Evolutionary conservation across 345 rosid species (phyloP).

Genomic region (Ailanthus altissimus): DNA sequence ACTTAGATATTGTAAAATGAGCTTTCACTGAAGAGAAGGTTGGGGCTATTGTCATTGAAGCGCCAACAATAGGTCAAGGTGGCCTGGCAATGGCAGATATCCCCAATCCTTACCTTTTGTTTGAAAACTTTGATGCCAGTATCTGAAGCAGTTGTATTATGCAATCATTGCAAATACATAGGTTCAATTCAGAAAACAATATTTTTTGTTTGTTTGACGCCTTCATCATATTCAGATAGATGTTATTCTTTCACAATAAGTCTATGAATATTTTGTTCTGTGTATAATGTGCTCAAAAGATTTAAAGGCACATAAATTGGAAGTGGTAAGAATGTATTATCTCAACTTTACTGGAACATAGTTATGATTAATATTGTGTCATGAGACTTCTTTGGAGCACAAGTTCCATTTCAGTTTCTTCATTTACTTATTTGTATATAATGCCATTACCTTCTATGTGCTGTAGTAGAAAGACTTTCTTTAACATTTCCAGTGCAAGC

Average conservation of each 20-base stretch:
- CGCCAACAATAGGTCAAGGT: neutral
- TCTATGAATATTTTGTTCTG: too few species aligned
- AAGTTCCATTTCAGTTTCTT: neutral
- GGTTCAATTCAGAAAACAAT: too few species aligned
- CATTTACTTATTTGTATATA: neutral
- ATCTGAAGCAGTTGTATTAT: neutral
- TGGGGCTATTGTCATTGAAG: neutral
- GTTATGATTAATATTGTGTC: neutral
- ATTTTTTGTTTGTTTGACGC: too few species aligned
- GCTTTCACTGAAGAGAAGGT: neutral
- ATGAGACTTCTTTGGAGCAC: neutral
- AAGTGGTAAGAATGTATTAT: neutral
- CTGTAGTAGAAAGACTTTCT: neutral
- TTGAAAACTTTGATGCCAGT: neutral
- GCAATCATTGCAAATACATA: neutral
- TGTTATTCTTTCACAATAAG: too few species aligned
- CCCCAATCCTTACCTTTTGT: neutral
- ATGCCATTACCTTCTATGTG: neutral
- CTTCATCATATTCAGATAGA: too few species aligned
- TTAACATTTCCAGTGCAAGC: neutral
- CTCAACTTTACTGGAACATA: neutral
- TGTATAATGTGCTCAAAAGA: neutral
- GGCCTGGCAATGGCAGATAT: neutral
- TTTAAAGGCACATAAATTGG: neutral
- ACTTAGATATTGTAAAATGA: neutral